phyloP scores from a whole-genome alignment of 352 stramenopile species.

The Ophiocytium majus region DNA sequence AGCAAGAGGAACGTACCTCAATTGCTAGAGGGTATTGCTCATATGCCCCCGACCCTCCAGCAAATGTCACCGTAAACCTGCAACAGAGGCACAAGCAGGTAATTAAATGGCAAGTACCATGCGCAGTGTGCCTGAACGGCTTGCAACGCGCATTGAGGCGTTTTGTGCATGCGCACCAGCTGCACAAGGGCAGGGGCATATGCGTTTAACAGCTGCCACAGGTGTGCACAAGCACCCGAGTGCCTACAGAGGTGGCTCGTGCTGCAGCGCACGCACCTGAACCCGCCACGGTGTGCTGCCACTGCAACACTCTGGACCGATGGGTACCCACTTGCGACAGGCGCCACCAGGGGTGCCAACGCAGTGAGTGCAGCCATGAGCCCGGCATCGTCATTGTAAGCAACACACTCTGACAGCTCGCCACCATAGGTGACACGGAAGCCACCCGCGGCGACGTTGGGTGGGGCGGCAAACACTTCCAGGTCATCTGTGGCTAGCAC shows the following conservation, averaged over 20 bases:
- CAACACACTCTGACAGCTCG: slow-evolving; percentile 38
- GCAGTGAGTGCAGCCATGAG: neutral
- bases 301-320: slow-evolving; percentile 24
- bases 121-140: too few species aligned
- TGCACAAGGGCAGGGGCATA: too few species aligned
- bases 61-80: slow-evolving; percentile 10
- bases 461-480: slow-evolving; percentile 32
- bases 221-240: too few species aligned
- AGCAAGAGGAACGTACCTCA: slow-evolving; percentile 31
- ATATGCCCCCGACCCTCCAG: slow-evolving; percentile 17
- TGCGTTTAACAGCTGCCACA: too few species aligned
- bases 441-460: slow-evolving; percentile 38
- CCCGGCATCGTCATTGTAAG: neutral
- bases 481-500: slow-evolving; percentile 35
- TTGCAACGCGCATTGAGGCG: too few species aligned
- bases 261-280: slow-evolving; percentile 14
- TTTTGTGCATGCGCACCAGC: too few species aligned
- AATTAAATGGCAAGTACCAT: too few species aligned
- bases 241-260: too few species aligned
- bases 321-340: neutral
- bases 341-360: neutral
- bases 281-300: neutral
- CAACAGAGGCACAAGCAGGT: slow-evolving; percentile 16
- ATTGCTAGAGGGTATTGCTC: slow-evolving; percentile 6
- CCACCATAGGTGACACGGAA: slow-evolving; percentile 44